Percentiles rank a stretch among this genome's conserved stretches.
These are phyloP conservation scores for Lichina pygmaea DNA, from an alignment of 495 filamentous ascomycete species.

Conservation along the genomic window DNA sequence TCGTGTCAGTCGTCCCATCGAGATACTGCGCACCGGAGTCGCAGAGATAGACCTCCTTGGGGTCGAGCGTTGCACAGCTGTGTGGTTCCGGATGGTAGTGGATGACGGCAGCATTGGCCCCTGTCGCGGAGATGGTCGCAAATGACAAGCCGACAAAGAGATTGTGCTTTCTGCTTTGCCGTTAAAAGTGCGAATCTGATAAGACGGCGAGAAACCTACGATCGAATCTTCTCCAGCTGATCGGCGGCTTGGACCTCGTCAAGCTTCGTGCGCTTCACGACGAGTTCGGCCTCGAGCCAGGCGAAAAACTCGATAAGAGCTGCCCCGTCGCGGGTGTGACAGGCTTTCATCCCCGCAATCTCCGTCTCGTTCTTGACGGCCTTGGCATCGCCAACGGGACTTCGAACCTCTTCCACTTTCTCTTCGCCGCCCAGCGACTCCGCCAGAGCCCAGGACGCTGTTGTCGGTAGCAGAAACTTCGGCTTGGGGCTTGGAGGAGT, in stretches of 20 bases:
- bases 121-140: conserved; percentile 85
- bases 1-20: conserved; percentile 93
- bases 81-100: conserved; percentile 87
- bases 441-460: conserved; percentile 80
- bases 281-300: conserved; percentile 78
- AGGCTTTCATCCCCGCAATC: conserved; percentile 75
- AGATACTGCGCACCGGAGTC: conserved; percentile 90
- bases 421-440: conserved; percentile 70
- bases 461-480: conserved; percentile 75
- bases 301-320: conserved; percentile 84
- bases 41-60: conserved; percentile 73
- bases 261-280: conserved; percentile 40
- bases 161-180: conserved; percentile 26
- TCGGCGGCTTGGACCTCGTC: conserved; percentile 84
- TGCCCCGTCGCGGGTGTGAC: conserved; percentile 84
- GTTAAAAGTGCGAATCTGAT: not conserved
- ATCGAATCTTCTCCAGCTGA: conserved; percentile 61
- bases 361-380: conserved; percentile 91
- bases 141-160: conserved; percentile 84
- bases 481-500: conserved; percentile 12
- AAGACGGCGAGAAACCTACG: conserved; percentile 8
- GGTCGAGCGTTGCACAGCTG: conserved; percentile 62
- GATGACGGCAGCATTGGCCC: conserved; percentile 85
- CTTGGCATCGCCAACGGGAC: conserved; percentile 80
- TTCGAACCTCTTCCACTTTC: conserved; percentile 62